Base-by-base conservation (phyloP, 306 rosid species). In the Parietaria judaica region DNA sequence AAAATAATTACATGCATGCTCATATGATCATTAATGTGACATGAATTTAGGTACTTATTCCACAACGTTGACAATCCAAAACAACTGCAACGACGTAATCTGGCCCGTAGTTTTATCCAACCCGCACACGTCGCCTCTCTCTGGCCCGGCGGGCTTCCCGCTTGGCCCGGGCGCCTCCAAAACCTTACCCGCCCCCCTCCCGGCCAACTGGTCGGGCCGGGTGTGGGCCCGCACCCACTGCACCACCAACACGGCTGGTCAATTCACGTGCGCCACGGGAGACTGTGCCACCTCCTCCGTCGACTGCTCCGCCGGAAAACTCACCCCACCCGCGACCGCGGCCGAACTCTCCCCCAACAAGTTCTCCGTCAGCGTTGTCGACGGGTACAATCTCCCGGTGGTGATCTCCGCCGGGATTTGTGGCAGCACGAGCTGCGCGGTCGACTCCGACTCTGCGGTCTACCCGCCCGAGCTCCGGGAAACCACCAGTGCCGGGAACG, bases 361-460 rank as follows among this genome's bases (percentile, higher is more conserved):
- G 6, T 56, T 13, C 44, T 56, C 44, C 16, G 44, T 56, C 44
- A 56, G 60, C 45, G 60, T 56, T 9, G 60, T 34, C 44, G 44
- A 56, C 44, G 60, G 60, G 43, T 56, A 56, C 45, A 56, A 56
- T 44, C 60, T 56, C 60, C 60, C 60, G 11, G 45, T 56, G 60
- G 60, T 56, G 8, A 3, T 31, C 15, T 38, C n/a, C 10, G 9
- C 60, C 60, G 60, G 60, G 11, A 14, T 13, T n/a, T 56, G 60
- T 44, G 8, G 11, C n/a, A 36, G 44, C 45, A 16, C 17, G 8
- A 44, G 60, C 14, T 56, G 60, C 39, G 8, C 14, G 44, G 16
- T 56, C 14, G 23, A 56, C 39, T 56, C 6, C 60, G 60, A 8
- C 45, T 11, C 60, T 6, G 60, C 8, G 15, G 8, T 11, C 14